Percentiles rank a stretch among this genome's conserved stretches.
phyloP scores from a whole-genome alignment of 148 eudicot genomes.

The Vaccinium macrocarpon region DNA sequence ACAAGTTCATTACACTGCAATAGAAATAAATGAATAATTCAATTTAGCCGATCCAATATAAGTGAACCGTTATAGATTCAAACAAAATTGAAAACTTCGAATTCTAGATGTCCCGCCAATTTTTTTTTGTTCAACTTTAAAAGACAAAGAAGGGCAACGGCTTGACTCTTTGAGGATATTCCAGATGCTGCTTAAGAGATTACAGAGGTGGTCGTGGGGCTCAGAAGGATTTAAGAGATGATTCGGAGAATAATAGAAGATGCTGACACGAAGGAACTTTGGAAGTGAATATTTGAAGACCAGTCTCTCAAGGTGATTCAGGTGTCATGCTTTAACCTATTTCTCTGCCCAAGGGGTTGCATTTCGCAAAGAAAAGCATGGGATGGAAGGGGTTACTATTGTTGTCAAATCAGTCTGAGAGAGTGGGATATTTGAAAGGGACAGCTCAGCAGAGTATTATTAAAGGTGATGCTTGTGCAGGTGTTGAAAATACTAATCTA shows the following conservation, averaged over 20 bases:
- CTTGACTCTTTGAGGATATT: not conserved
- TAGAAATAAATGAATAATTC: conserved; percentile 2
- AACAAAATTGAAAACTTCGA: not conserved
- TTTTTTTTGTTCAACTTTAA: not conserved
- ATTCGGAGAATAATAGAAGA: not conserved
- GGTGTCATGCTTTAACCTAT: not conserved
- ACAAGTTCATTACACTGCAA: conserved; percentile 94
- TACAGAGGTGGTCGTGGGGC: not conserved
- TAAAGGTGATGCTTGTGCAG: not conserved
- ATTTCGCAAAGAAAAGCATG: not conserved
- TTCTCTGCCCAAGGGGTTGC: not conserved
- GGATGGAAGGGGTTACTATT: not conserved
- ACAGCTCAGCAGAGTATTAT: not conserved
- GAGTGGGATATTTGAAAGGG: no score
- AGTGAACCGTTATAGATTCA: not conserved
- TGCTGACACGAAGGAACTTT: not conserved
- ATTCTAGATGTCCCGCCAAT: not conserved
- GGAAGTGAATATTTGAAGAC: not conserved
- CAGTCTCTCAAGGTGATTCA: not conserved
- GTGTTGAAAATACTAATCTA: no score
- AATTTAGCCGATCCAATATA: not conserved
- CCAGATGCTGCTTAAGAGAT: not conserved
- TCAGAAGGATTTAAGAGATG: not conserved
- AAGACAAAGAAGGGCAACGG: not conserved
- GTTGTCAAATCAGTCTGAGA: not conserved